Percentiles rank a stretch among this genome's conserved stretches.
These are phyloP conservation scores for Cladochytrium replicatum DNA, from an alignment of 192 early-diverging fungal species.

Conservation along the genomic window DNA sequence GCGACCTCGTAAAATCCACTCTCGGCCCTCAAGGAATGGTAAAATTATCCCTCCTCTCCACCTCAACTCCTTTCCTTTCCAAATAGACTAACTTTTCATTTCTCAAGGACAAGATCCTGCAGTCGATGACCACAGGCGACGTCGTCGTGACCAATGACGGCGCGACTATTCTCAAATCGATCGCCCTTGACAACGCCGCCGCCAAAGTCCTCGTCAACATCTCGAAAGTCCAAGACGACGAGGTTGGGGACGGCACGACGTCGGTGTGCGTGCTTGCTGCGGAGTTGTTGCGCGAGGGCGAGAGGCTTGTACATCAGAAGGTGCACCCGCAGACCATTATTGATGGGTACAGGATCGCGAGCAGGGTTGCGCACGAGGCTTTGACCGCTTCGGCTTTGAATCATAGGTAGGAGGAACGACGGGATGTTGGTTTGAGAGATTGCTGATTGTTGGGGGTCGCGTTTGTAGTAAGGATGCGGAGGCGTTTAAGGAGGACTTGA, in stretches of 20 bases:
- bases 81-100: neutral
- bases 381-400: constrained; percentile 73
- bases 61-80: neutral
- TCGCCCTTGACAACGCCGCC: constrained; percentile 94
- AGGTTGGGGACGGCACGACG: constrained; percentile 99
- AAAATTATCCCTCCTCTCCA: constrained; percentile 8
- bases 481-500: constrained; percentile 77
- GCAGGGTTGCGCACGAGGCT: constrained; percentile 68
- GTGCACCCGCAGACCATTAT: constrained; percentile 97
- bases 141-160: constrained; percentile 97
- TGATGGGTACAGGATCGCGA: constrained; percentile 89
- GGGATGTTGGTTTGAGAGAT: neutral
- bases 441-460: neutral
- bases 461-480: constrained; percentile 46
- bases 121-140: constrained; percentile 75
- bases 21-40: constrained; percentile 98
- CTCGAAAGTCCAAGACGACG: constrained; percentile 99
- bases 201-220: constrained; percentile 97
- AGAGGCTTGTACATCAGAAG: constrained; percentile 82
- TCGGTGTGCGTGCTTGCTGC: constrained; percentile 96
- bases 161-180: constrained; percentile 97
- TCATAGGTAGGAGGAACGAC: constrained; percentile 35
- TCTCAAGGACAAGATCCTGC: constrained; percentile 91
- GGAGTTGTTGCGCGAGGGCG: constrained; percentile 88
- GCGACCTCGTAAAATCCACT: constrained; percentile 95